A percentile compares a stretch with the other conserved stretches of the same genome.
Conservation (phyloP, 345 rosid genomes). For the Euclidium syriacum region DNA sequence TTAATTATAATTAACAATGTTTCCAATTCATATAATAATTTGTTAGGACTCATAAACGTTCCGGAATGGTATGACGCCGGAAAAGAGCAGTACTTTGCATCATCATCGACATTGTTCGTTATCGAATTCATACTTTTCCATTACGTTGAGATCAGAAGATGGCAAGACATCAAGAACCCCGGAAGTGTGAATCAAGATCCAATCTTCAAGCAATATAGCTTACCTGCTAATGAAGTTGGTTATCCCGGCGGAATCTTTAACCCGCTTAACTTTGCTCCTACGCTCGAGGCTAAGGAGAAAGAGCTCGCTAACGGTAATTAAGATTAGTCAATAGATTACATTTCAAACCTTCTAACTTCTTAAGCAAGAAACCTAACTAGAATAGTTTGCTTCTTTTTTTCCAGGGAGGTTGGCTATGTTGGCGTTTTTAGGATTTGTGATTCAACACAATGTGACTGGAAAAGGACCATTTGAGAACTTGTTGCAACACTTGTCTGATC, state of each 20-base stretch:
- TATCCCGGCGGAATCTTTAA: conserved; percentile 94
- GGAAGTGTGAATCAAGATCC: conserved; percentile 98
- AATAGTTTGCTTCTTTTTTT: not conserved
- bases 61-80: conserved; percentile 94
- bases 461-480: conserved; percentile 94
- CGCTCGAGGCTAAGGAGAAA: conserved; percentile 88
- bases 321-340: not conserved
- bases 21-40: too few relatives aligned
- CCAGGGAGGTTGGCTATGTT: conserved; percentile 92
- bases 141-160: conserved; percentile 93
- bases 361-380: not conserved
- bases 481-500: conserved; percentile 90
- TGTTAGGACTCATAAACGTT: conserved; percentile 46
- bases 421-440: conserved; percentile 82
- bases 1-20: too few relatives aligned
- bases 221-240: conserved; percentile 76
- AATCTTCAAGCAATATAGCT: conserved; percentile 94
- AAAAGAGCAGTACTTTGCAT: conserved; percentile 82
- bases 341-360: not conserved
- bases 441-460: conserved; percentile 94
- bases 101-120: conserved; percentile 86
- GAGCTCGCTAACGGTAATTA: conserved; percentile 73
- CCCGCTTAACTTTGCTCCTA: conserved; percentile 89
- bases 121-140: conserved; percentile 95
- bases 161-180: conserved; percentile 99